Percentiles rank a stretch among this genome's conserved stretches.
These are phyloP conservation scores for Rugosomyces carneus DNA, from an alignment of 1,284 basidiomycete species.

Conservation along the genomic window DNA sequence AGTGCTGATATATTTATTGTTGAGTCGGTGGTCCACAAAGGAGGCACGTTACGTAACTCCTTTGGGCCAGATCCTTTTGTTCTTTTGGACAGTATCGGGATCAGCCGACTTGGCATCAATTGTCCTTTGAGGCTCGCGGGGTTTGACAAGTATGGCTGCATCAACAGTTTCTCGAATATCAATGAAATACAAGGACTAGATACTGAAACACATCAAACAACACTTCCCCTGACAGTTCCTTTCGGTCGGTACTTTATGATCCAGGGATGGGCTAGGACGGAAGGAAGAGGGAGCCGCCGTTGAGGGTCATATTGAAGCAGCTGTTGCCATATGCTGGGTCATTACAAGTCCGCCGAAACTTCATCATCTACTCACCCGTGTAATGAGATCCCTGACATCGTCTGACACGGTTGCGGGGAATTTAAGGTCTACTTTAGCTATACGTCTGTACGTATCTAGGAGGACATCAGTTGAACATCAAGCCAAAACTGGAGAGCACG, in stretches of 20 bases:
- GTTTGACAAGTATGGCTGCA: too few relatives aligned
- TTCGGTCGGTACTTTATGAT: slow-evolving; percentile 69
- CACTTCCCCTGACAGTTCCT: slow-evolving; percentile 12
- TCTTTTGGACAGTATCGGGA: not conserved
- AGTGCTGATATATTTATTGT: too few relatives aligned
- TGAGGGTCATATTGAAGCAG: slow-evolving; percentile 85
- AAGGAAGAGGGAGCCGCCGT: slow-evolving; percentile 72
- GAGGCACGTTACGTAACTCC: not conserved
- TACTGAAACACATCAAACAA: too few relatives aligned
- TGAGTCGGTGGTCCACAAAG: too few relatives aligned
- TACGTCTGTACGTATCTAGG: slow-evolving; percentile 82
- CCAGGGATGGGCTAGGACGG: slow-evolving; percentile 91
- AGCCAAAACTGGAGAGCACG: slow-evolving; percentile 18
- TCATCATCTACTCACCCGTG: slow-evolving; percentile 26
- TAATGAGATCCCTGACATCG: slow-evolving; percentile 39
- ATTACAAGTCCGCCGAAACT: not conserved
- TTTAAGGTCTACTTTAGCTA: slow-evolving; percentile 76
- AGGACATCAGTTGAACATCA: not conserved
- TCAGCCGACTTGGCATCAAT: not conserved
- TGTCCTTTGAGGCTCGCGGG: not conserved
- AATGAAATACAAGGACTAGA: too few relatives aligned
- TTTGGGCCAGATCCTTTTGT: not conserved
- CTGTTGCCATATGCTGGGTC: slow-evolving; percentile 37
- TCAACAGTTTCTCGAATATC: too few relatives aligned
- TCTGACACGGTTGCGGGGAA: slow-evolving; percentile 44